Base-by-base conservation (phyloP, 495 filamentous ascomycete genomes). In the Haplographium delicatum region DNA sequence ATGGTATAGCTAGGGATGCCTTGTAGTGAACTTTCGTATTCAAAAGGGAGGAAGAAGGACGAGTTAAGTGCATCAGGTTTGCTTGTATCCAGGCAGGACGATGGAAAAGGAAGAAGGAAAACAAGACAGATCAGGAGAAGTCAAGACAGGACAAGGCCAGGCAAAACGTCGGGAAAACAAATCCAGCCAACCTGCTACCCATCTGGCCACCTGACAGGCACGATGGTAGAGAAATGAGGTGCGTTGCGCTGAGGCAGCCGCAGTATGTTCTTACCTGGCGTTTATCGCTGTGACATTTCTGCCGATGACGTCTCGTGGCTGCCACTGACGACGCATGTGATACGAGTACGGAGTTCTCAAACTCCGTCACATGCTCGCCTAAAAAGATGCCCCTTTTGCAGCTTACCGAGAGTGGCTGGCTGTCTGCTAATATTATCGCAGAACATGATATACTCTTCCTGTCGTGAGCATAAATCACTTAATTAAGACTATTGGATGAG, bases 241-340 rank as follows among this genome's bases (percentile, higher is more conserved):
- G 35, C 15, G 35, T 39, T 39, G 35, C 11, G 7, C n/a, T 27
- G 42, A 45, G 42, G 42, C 42, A 45, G 20, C 42, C 42, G 26
- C 42, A 27, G 31, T 45, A n/a, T n/a, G n/a, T n/a, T n/a, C n/a
- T 7, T 23, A 18, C 28, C 28, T 31, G 28, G 7, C 7, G 28
- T 7, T 7, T 7, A 31, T 7, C 28, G 7, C 28, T 13, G 28
- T n/a, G 13, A 31, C 13, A 7, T 31, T 31, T 31, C 13, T 31
- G 28, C 28, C 13, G 28, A 31, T 31, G 28, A 31, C 28, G 28
- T 31, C 28, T 31, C 28, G 13, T n/a, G 28, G 28, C 28, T 31
- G 28, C 28, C 13, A 13, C 28, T 7, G 28, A 13, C 28, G 7
- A 31, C 13, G 7, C 13, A 31, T 13, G 13, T 7, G 28, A 7